These are phyloP conservation scores for Bryoerythrophyllum caledonicum DNA, from an alignment of 225 moss, liverwort and hornwort genomes.

Conservation along the genomic window DNA sequence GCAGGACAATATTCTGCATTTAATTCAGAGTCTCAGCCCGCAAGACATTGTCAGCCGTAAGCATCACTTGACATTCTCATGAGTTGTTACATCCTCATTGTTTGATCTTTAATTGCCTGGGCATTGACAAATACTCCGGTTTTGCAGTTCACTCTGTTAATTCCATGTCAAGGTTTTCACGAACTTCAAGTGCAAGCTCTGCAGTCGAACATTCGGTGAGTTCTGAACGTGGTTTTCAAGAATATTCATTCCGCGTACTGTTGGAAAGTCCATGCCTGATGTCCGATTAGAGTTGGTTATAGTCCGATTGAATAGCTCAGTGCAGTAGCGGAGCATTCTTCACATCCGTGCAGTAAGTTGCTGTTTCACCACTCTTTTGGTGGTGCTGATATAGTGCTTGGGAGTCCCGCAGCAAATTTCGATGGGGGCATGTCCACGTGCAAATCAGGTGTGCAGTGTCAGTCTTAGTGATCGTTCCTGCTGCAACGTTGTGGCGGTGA, in stretches of 20 bases:
- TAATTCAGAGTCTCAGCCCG: constrained; percentile 53
- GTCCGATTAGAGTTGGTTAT: constrained; percentile 18
- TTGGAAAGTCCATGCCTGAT: constrained; percentile 15
- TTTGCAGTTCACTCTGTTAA: constrained; percentile 45
- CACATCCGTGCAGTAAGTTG: constrained; percentile 22
- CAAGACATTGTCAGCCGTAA: constrained; percentile 45
- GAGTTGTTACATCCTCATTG: neutral
- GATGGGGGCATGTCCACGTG: constrained; percentile 22
- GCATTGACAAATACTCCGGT: constrained; percentile 16
- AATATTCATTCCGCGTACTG: no score
- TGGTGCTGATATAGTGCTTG: constrained; percentile 36
- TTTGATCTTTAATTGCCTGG: constrained; percentile 9
- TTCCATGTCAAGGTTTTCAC: constrained; percentile 51
- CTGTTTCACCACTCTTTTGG: constrained; percentile 29
- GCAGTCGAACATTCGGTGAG: constrained; percentile 50
- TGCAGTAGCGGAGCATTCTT: constrained; percentile 19
- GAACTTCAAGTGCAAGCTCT: constrained; percentile 57
- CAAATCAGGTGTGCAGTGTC: constrained; percentile 41
- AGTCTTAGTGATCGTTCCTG: constrained; percentile 34
- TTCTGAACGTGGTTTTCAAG: constrained; percentile 1
- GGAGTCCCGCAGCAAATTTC: constrained; percentile 19
- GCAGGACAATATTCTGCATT: constrained; percentile 56
- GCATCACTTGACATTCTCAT: constrained; percentile 15
- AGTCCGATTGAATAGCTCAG: neutral
- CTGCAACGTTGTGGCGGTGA: constrained; percentile 21